Base-by-base conservation (phyloP, 768 basidiomycete genomes). In the Mycena pura region DNA sequence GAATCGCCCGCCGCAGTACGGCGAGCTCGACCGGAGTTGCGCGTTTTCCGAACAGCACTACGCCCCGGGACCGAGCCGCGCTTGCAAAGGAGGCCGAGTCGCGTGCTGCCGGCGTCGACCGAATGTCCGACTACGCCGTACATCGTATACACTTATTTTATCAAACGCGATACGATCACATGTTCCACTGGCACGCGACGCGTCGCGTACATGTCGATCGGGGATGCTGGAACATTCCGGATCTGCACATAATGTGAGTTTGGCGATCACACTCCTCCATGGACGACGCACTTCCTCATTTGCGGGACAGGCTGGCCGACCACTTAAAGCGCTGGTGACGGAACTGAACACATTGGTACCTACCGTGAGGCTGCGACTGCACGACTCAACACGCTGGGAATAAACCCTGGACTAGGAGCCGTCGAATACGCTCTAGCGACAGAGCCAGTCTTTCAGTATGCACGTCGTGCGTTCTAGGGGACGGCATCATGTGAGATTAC, bases 91-190 rank as follows among this genome's bases (percentile, higher is more conserved):
- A 52, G 43, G 29, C 50, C 10, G 62, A 63, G 44, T 57, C 55
- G 49, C 55, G 60, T 38, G 64, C 64, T 6, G 64, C 64, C 7
- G 3, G 44, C 31, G 54, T 65, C 25, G 56, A 65, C 24, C 64
- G 60, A 24, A 6, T 24, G 10, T 65, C 64, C 2, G 64, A 65
- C 46, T 65, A 65, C 43, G 60, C 60, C 6, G 60, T n/a, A n/a
- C n/a, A n/a, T n/a, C n/a, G n/a, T n/a, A n/a, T n/a, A n/a, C n/a
- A n/a, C n/a, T n/a, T n/a, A n/a, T n/a, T n/a, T n/a, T n/a, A n/a
- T n/a, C 52, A 22, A 29, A 10, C 52, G 44, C 44, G 40, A 14
- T 34, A n/a, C n/a, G n/a, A n/a, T n/a, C n/a, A n/a, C n/a, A n/a
- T n/a, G n/a, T n/a, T n/a, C n/a, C n/a, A n/a, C n/a, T n/a, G n/a